A percentile compares a stretch with the other conserved stretches of the same genome.
phyloP scores from a whole-genome alignment of 768 basidiomycete species.

The Astraeus odoratus region DNA sequence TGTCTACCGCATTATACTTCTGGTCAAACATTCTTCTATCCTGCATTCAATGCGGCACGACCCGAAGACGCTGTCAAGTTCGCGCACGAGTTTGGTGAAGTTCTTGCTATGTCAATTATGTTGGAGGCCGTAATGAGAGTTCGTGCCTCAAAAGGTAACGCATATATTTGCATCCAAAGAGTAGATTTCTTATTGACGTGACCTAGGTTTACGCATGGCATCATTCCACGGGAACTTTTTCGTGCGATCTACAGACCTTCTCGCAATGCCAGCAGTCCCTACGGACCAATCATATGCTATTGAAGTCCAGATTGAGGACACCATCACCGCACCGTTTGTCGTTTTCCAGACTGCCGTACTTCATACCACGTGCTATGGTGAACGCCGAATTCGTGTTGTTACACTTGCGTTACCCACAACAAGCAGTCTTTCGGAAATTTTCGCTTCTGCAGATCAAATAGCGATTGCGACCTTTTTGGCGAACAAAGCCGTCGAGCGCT shows the following conservation, averaged over 20 bases:
- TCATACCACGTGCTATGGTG: conserved; percentile 91
- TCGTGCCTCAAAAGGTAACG: conserved; percentile 84
- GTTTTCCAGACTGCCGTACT: conserved; percentile 93
- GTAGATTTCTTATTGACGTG: neutral
- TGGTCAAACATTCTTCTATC: conserved; percentile 97
- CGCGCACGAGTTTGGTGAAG: conserved; percentile 93
- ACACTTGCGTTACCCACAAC: conserved; percentile 87
- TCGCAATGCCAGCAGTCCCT: conserved; percentile 95
- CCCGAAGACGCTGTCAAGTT: conserved; percentile 98
- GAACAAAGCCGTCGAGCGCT: conserved; percentile 90
- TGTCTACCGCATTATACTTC: conserved; percentile 96
- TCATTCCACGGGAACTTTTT: conserved; percentile 99
- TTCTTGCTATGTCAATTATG: conserved; percentile 90
- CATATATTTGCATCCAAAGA: neutral
- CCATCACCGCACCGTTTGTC: conserved; percentile 82
- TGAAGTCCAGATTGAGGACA: conserved; percentile 93
- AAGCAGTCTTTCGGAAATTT: conserved; percentile 80
- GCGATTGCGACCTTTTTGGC: conserved; percentile 79
- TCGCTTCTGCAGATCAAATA: conserved; percentile 84
- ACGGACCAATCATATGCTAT: conserved; percentile 94
- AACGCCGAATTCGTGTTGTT: conserved; percentile 87
- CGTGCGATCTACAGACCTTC: conserved; percentile 91
- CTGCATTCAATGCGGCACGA: conserved; percentile 91
- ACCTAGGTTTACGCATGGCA: conserved; percentile 81
- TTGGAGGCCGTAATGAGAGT: conserved; percentile 97